Base-by-base conservation (phyloP, 352 stramenopile species). In the Phytophthora macrochlamydospora region DNA sequence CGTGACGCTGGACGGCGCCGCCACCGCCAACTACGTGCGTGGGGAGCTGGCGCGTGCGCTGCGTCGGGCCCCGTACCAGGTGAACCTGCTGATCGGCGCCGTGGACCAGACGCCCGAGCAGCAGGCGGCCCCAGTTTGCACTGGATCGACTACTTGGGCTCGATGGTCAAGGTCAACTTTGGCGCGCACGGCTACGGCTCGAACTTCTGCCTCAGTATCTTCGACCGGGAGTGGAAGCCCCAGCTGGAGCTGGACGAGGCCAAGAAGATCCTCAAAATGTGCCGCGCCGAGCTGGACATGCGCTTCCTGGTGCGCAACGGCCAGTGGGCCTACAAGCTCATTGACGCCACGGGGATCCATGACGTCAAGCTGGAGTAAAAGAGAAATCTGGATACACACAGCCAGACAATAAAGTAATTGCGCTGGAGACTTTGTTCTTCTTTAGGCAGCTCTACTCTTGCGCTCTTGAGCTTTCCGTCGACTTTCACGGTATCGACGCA, bases 81-180 rank as follows among this genome's bases (percentile, higher is more conserved):
- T 96, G 42, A 95, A 94, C 63, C 66, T 94, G 63, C 69, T 96
- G 13, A 85, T 96, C 33, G 89, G 87, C 38, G 85, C 85, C 0
- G 77, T 91, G 50, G 85, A 93, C 46, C 64, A 77, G 0, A 63
- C 79, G 2, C 66, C 64, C 7, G 59, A 74, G 57, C 43, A 49
- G 13, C 43, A 69, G 50, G 44, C 55, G 67, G 85, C 57, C 87
- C 87, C 12, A 93, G 77, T 64, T 78, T 97, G 40, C 86, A 97
- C 81, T 96, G 89, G 83, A 91, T 97, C 45, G 90, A 97, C 63
- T 97, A 97, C 75, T 59, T 97, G 0, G 87, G 86, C 57, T 61
- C 88, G 51, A 92, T 96, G 78, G 83, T 71, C 48, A 94, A 93
- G 68, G 82, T 94, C 57, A 95, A 95, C 84, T 96, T 89, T 59